A percentile compares a stretch with the other conserved stretches of the same genome.
Conservation (phyloP, 1,284 basidiomycete species). For the Tylopilus microsporus region DNA sequence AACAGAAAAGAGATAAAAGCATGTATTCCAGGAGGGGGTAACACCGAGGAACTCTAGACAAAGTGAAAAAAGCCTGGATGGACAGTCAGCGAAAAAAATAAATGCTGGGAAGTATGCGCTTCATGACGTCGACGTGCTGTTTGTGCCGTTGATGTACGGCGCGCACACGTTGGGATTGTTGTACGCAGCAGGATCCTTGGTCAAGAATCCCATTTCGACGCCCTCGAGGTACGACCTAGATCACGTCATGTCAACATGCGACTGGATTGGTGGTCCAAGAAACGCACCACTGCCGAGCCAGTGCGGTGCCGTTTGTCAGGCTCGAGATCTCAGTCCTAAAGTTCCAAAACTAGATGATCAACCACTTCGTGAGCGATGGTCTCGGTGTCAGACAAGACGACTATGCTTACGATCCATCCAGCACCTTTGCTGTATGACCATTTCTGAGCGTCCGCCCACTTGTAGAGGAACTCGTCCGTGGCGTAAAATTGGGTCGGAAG, state of each 20-base stretch:
- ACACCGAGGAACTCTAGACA: background rate
- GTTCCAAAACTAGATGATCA: conserved; percentile 60
- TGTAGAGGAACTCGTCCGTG: conserved; percentile 54
- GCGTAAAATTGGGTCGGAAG: conserved; percentile 64
- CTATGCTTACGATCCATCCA: conserved; percentile 61
- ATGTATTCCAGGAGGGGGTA: background rate
- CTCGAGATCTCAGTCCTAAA: conserved; percentile 64
- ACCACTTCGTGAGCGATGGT: background rate
- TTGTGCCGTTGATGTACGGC: conserved; percentile 36
- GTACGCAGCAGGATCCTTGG: conserved; percentile 52
- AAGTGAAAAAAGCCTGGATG: background rate
- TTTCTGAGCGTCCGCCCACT: conserved; percentile 82
- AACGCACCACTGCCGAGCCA: conserved; percentile 55
- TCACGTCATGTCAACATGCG: background rate
- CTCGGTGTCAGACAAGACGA: background rate
- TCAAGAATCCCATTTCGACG: conserved; percentile 54
- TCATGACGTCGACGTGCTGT: conserved; percentile 4
- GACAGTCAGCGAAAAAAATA: no score
- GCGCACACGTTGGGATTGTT: conserved; percentile 60
- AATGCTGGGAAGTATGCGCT: background rate
- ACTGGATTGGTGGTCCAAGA: background rate
- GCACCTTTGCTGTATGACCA: conserved; percentile 54
- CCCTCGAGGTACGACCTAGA: conserved; percentile 70
- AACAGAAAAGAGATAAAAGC: background rate
- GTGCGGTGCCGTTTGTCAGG: conserved; percentile 42